Evolutionary conservation across 352 stramenopile genomes (phyloP).

Genomic region (Phytopythium sindhum): DNA sequence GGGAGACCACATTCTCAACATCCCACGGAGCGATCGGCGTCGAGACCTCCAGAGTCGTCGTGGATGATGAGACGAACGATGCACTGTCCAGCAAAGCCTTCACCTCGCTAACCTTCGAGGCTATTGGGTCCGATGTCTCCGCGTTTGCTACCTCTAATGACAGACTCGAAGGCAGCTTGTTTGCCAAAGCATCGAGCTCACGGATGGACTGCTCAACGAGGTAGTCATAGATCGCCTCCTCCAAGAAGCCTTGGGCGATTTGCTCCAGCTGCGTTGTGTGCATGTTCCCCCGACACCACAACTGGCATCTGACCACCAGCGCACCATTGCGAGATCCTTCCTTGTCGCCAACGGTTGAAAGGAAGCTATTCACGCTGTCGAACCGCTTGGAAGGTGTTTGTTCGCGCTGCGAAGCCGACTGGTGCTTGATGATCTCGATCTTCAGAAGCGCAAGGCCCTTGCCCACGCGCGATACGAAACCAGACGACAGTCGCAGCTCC

Average conservation of each 20-base stretch:
- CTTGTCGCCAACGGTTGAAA: background rate
- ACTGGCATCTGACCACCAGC: slow-evolving; percentile 47
- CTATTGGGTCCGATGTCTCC: background rate
- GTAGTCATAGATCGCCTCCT: slow-evolving; percentile 79
- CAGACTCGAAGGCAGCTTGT: background rate
- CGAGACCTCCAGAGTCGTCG: slow-evolving; percentile 43
- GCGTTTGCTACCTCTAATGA: background rate
- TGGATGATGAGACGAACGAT: slow-evolving; percentile 44
- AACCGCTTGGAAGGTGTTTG: background rate
- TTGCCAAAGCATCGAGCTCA: slow-evolving; percentile 15
- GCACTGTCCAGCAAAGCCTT: slow-evolving; percentile 26
- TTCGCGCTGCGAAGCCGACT: background rate
- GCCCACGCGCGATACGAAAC: slow-evolving; percentile 69
- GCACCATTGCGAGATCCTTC: background rate
- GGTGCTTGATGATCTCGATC: slow-evolving; percentile 46
- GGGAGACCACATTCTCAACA: slow-evolving; percentile 44
- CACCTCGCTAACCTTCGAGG: background rate
- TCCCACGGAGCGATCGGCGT: slow-evolving; percentile 62
- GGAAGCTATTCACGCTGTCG: background rate
- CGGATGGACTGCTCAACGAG: slow-evolving; percentile 61
- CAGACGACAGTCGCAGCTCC: slow-evolving; percentile 69
- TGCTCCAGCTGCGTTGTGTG: slow-evolving; percentile 44
- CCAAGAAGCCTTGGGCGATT: slow-evolving; percentile 63
- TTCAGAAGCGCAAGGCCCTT: slow-evolving; percentile 72
- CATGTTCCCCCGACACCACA: slow-evolving; percentile 76